Percentiles rank a stretch among this genome's conserved stretches.
These are phyloP conservation scores for Aegilops speltoides DNA, from an alignment of 176 grass and related monocot genomes.

Conservation along the genomic window DNA sequence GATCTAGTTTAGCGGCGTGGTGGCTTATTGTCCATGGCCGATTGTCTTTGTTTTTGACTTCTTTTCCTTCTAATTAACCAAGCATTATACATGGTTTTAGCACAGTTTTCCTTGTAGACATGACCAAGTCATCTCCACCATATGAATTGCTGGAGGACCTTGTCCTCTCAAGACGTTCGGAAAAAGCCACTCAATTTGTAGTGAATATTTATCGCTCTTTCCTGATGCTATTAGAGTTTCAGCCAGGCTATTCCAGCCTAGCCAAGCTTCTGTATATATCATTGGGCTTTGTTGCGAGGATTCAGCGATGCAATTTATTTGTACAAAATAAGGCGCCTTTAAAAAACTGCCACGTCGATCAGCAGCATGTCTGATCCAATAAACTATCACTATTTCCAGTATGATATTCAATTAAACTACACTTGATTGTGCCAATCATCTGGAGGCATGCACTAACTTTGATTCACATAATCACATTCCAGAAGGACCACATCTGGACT, in stretches of 20 bases:
- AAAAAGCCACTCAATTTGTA: too few species aligned
- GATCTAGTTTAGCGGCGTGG: too few species aligned
- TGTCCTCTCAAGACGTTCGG: too few species aligned
- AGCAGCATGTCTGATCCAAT: not conserved
- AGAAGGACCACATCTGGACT: constrained; percentile 66
- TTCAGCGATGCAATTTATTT: not conserved
- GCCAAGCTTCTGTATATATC: not conserved
- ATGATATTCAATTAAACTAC: not conserved
- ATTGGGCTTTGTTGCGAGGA: not conserved
- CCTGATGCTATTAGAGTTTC: not conserved
- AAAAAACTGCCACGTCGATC: not conserved
- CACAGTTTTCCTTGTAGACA: too few species aligned
- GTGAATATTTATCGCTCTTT: too few species aligned
- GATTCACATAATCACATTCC: constrained; percentile 21
- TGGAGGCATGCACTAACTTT: not conserved
- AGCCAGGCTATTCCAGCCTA: not conserved
- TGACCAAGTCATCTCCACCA: too few species aligned
- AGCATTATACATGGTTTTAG: too few species aligned
- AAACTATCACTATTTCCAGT: not conserved
- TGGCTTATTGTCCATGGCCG: too few species aligned
- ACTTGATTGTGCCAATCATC: constrained; percentile 8
- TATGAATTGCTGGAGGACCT: too few species aligned
- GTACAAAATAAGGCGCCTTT: not conserved
- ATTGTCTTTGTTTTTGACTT: too few species aligned
- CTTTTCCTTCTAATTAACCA: too few species aligned